Evolutionary conservation across 345 rosid species (phyloP), one percentile per base, ranked within the genome.

Genomic region (Erysimum cheiranthoides): DNA sequence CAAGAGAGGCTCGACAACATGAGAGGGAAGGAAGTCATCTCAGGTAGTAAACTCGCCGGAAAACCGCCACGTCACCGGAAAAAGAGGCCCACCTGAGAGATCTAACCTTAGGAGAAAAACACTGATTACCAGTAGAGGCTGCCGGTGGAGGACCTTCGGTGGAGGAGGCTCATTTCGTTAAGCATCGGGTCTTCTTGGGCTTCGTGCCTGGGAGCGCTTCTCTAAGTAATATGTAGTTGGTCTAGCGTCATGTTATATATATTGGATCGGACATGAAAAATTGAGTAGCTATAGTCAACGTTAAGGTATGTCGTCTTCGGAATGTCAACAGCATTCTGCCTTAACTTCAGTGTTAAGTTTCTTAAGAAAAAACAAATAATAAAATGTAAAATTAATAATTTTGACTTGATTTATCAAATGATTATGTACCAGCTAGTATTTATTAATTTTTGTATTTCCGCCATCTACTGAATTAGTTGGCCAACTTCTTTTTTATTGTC

Each of bases 271-370:
- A 64, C 54, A 64, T 45, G 35, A 7, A 16, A 21, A 64, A 43
- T 13, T 51, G 38, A 52, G 53, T 53, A 54, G 8, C 27, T 68
- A 16, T 30, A 54, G 72, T 68, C 61, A 62, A 61, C 61, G 61
- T 50, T 61, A 35, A 60, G 49, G 54, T 49, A 50, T 50, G 40
- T 72, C 70, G 40, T 72, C 70, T 61, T 49, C 28, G 35, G 63
- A 64, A 32, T 73, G 65, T 73, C 70, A 64, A 53, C 70, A 51
- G 17, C 40, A 51, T 39, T 53, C 10, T 42, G 32, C 73, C 64
- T 69, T 61, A 40, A 11, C 61, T 60, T 35, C 42, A 71, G 27
- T 13, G 35, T 59, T 16, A 18, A 60, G 21, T 46, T 25, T 47
- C 8, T 9, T n/a, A 34, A 5, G 8, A 6, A n/a, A 8, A 8